Base-by-base conservation (phyloP, 768 basidiomycete genomes). In the Imleria badia region DNA sequence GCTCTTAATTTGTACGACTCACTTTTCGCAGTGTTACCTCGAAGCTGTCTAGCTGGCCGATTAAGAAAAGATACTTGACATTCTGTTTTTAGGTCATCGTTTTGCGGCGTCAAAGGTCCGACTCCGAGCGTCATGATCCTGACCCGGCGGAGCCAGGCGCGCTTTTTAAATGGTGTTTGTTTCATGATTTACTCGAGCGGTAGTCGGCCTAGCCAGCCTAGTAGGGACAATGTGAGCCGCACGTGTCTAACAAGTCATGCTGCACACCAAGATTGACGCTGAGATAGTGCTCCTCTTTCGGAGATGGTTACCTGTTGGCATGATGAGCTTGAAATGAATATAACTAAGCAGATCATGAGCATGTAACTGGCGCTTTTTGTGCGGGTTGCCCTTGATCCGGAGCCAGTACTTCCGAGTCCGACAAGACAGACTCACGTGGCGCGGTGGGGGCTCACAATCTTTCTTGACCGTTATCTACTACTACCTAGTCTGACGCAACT, bases 251-350 rank as follows among this genome's bases (percentile, higher is more conserved):
- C 19, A 19, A 15, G 41, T 34, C 42, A 43, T 36, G 50, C 45
- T 53, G 44, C 49, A n/a, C 38, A 45, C 17, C 45, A 20, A 58
- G 61, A 67, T 55, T 58, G 52, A 55, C 54, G 48, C 58, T 48
- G 51, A 51, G 64, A 66, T 63, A 17, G 19, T 14, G 30, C 8
- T 20, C 33, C 48, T 9, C 15, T 15, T 44, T 48, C 19, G 46
- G 51, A 35, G 38, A 56, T 41, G 19, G 31, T 19, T 13, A 29
- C 40, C 45, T 35, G 43, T 30, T n/a, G n/a, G n/a, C 33, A 22
- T n/a, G 49, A 47, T 45, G 45, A 48, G 17, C 22, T n/a, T n/a
- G n/a, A 51, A 52, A 47, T 48, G 33, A 30, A 43, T 48, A 40
- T n/a, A n/a, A n/a, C n/a, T n/a, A n/a, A n/a, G n/a, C n/a, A n/a